These are phyloP conservation scores for Litchi chinensis DNA, from an alignment of 345 rosid genomes.

Conservation along the genomic window DNA sequence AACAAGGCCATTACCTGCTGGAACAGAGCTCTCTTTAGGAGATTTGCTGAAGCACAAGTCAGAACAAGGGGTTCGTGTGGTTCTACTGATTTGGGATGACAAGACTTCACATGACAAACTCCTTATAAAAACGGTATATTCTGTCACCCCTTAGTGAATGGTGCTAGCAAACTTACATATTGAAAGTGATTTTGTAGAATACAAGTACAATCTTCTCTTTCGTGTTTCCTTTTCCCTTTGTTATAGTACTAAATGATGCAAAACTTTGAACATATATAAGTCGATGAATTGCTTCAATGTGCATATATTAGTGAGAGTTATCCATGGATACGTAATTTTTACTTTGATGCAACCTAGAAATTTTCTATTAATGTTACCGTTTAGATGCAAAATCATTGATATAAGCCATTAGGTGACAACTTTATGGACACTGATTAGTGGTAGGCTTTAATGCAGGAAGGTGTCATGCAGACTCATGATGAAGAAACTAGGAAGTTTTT, in stretches of 20 bases:
- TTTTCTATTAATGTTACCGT: no score
- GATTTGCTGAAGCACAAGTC: constrained; percentile 69
- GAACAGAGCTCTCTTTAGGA: constrained; percentile 60
- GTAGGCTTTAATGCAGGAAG: constrained; percentile 45
- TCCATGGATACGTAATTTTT: no score
- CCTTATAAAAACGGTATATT: constrained; percentile 54
- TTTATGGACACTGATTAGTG: constrained; percentile 19
- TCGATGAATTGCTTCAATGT: not conserved
- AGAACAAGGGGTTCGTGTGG: constrained; percentile 70
- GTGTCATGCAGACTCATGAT: constrained; percentile 82
- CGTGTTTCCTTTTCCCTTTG: no score
- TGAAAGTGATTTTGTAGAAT: not conserved
- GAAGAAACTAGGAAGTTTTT: constrained; percentile 72
- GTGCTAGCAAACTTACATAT: not conserved
- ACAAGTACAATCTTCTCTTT: no score
- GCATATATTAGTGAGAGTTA: not conserved
- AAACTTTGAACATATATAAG: no score
- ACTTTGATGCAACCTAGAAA: no score
- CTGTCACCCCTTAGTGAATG: not conserved
- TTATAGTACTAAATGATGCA: no score
- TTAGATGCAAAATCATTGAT: no score
- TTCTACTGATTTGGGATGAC: constrained; percentile 68
- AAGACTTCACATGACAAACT: constrained; percentile 73
- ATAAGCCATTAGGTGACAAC: no score
- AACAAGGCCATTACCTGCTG: constrained; percentile 51